Evolutionary conservation across 2,329 filamentous ascomycete genomes (phyloP).

Genomic region (Ceratocystis ficicola): DNA sequence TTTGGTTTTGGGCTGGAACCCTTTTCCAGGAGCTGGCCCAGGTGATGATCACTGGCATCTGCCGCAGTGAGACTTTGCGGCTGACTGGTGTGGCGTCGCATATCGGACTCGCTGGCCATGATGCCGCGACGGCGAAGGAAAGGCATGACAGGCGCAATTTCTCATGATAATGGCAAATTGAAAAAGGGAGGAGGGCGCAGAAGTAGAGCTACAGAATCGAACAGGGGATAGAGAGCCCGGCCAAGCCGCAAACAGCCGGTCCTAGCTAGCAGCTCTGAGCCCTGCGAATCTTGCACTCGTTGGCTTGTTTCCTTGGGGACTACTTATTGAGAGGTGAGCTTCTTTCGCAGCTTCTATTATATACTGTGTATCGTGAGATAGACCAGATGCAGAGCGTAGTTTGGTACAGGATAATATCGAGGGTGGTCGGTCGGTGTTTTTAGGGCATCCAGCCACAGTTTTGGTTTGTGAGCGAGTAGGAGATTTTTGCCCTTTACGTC

Average conservation of each 20-base stretch:
- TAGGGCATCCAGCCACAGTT: slow-evolving; percentile 1
- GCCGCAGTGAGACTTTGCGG: slow-evolving; percentile 25
- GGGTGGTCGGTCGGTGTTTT: background rate
- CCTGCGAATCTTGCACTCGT: background rate
- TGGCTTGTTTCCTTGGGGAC: background rate
- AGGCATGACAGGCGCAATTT: slow-evolving; percentile 40
- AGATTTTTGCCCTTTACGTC: background rate
- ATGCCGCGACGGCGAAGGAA: slow-evolving; percentile 51
- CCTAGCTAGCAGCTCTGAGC: background rate
- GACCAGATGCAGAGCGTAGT: background rate
- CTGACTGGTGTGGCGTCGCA: slow-evolving; percentile 39
- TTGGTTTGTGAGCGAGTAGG: background rate
- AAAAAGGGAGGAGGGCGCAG: slow-evolving; percentile 4
- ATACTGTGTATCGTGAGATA: background rate
- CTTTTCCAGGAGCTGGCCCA: slow-evolving; percentile 11
- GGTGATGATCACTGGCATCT: slow-evolving; percentile 22
- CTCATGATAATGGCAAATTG: slow-evolving; percentile 28
- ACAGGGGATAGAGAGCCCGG: slow-evolving; percentile 14
- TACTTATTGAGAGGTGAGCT: background rate
- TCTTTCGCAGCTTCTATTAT: background rate
- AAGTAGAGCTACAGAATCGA: background rate
- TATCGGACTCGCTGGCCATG: slow-evolving; percentile 47
- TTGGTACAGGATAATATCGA: background rate
- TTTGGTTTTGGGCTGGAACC: slow-evolving; percentile 16
- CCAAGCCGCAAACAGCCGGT: slow-evolving; percentile 14